A percentile compares a stretch with the other conserved stretches of the same genome.
Conservation (phyloP, 2,329 filamentous ascomycete genomes). For the Metarhizium anisopliae region DNA sequence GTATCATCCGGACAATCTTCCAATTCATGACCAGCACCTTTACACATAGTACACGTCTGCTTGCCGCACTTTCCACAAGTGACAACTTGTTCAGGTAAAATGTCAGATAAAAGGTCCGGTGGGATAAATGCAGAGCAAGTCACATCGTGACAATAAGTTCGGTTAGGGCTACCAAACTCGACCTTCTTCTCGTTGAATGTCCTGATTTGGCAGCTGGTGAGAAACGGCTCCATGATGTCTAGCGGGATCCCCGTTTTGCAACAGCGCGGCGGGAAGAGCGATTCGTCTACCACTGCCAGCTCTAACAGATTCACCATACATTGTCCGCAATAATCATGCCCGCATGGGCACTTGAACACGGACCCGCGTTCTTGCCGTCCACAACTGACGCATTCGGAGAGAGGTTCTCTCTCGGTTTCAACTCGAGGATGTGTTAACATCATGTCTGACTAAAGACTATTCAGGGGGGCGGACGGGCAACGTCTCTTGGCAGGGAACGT, state of each 20-base stretch:
- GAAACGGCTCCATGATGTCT: constrained; percentile 20
- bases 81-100: constrained; percentile 18
- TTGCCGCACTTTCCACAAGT: constrained; percentile 31
- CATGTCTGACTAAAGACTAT: too few species aligned
- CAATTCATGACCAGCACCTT: constrained; percentile 30
- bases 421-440: too few species aligned
- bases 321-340: constrained; percentile 39
- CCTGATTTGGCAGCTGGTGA: constrained; percentile 24
- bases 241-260: constrained; percentile 34
- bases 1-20: constrained; percentile 27
- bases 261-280: constrained; percentile 46
- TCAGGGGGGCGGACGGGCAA: too few species aligned
- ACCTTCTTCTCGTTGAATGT: constrained; percentile 33
- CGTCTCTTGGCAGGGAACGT: too few species aligned
- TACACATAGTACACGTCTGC: constrained; percentile 43
- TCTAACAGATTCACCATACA: constrained; percentile 38
- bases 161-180: constrained; percentile 37
- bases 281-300: constrained; percentile 34
- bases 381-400: not conserved
- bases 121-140: constrained; percentile 39
- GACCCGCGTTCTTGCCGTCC: not conserved
- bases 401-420: not conserved
- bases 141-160: constrained; percentile 39
- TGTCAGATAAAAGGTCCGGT: constrained; percentile 14
- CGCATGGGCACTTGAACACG: constrained; percentile 2